Percentiles rank a stretch among this genome's conserved stretches.
These are phyloP conservation scores for Boletus coccyginus DNA, from an alignment of 768 basidiomycete species.

Conservation along the genomic window DNA sequence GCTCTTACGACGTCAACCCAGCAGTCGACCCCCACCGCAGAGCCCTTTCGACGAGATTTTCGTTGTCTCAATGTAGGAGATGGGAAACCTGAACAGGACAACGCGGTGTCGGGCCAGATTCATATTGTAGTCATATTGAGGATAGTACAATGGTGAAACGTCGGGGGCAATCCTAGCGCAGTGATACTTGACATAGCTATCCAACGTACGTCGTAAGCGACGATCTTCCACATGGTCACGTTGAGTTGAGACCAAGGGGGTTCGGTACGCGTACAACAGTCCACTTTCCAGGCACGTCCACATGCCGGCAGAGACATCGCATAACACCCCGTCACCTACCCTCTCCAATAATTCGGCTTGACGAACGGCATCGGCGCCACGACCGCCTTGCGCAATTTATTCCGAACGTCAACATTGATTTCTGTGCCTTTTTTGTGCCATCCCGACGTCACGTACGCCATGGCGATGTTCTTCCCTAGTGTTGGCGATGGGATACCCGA, in stretches of 20 bases:
- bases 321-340: conserved; percentile 25
- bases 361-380: conserved; percentile 88
- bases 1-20: too few species aligned
- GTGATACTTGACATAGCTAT: neutral
- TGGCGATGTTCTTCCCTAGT: conserved; percentile 87
- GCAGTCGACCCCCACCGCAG: too few species aligned
- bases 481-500: conserved; percentile 96
- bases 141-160: neutral
- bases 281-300: neutral
- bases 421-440: conserved; percentile 90
- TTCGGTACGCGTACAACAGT: neutral
- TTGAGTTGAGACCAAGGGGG: too few species aligned
- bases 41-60: too few species aligned
- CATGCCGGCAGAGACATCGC: too few species aligned
- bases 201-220: neutral
- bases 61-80: too few species aligned
- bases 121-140: neutral
- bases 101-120: neutral
- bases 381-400: conserved; percentile 69
- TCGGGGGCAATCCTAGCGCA: neutral
- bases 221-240: neutral
- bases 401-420: conserved; percentile 81
- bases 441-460: conserved; percentile 85
- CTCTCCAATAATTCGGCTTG: conserved; percentile 77
- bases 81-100: neutral